phyloP scores from a whole-genome alignment of 2,329 filamentous ascomycete genomes.

The Nigrograna mackinnonii region DNA sequence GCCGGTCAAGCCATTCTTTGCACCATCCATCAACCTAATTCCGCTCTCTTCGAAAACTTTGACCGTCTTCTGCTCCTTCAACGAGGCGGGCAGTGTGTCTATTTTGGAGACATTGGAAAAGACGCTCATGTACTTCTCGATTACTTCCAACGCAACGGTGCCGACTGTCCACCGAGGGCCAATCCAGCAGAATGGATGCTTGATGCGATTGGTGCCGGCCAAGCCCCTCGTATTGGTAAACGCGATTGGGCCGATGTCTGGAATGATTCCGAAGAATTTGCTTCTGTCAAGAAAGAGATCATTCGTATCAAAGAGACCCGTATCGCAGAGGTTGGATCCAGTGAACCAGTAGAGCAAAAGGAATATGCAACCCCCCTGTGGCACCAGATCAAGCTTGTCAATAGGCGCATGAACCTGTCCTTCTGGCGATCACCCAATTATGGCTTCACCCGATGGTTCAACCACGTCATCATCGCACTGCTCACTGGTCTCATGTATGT shows the following conservation, averaged over 20 bases:
- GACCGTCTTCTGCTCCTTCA: constrained; percentile 80
- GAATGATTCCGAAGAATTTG: constrained; percentile 72
- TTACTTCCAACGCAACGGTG: constrained; percentile 57
- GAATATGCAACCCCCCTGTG: constrained; percentile 81
- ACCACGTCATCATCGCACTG: constrained; percentile 77
- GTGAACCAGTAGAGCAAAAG: constrained; percentile 58
- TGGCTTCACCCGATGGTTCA: constrained; percentile 84
- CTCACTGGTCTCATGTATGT: constrained; percentile 81
- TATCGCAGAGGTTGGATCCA: constrained; percentile 49
- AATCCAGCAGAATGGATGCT: constrained; percentile 79
- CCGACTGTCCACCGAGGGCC: constrained; percentile 59
- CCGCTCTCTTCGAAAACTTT: constrained; percentile 85
- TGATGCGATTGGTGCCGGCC: constrained; percentile 79
- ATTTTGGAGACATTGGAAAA: constrained; percentile 82
- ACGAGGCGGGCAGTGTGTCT: constrained; percentile 78
- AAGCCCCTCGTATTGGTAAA: constrained; percentile 70
- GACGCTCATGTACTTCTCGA: constrained; percentile 73
- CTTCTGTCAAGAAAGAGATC: constrained; percentile 68
- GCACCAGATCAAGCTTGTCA: constrained; percentile 79
- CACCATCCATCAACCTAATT: constrained; percentile 90
- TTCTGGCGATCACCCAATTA: constrained; percentile 91
- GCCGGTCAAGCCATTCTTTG: constrained; percentile 87
- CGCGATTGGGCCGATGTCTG: constrained; percentile 82
- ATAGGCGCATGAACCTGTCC: constrained; percentile 71
- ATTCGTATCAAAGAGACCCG: constrained; percentile 66